Evolutionary conservation across 495 filamentous ascomycete species (phyloP).

Genomic region (Aspergillus panamensis): DNA sequence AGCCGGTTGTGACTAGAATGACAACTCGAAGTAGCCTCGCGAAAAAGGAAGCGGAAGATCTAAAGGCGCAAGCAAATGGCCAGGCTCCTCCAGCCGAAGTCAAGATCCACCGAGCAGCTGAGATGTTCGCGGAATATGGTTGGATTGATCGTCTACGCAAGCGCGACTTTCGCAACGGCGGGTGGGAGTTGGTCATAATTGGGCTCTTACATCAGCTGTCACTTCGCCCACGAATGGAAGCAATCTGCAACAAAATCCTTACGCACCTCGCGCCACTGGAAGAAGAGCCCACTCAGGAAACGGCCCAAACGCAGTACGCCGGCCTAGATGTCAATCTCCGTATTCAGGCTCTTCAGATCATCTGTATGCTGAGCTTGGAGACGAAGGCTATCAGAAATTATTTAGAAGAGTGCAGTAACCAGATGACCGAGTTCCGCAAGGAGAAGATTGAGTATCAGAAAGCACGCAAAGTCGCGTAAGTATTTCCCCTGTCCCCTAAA

Average conservation of each 20-base stretch:
- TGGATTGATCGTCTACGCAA: constrained; percentile 83
- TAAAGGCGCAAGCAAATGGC: constrained; percentile 49
- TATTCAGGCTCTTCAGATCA: constrained; percentile 74
- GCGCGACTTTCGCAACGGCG: constrained; percentile 84
- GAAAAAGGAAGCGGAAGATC: constrained; percentile 67
- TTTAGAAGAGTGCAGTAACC: constrained; percentile 83
- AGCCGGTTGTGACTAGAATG: constrained; percentile 61
- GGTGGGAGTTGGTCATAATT: constrained; percentile 87
- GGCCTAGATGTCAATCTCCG: constrained; percentile 78
- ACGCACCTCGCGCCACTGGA: constrained; percentile 73
- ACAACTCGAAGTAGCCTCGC: constrained; percentile 82
- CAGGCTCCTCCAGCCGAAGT: constrained; percentile 32
- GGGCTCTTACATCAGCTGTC: constrained; percentile 84
- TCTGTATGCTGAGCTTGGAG: constrained; percentile 81
- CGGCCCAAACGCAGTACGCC: constrained; percentile 65
- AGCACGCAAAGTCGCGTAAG: constrained; percentile 77
- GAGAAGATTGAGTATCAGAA: constrained; percentile 92
- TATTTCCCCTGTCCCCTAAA: constrained; percentile 19
- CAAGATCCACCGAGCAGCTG: constrained; percentile 69
- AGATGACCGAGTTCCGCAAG: constrained; percentile 91
- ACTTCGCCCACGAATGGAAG: constrained; percentile 61
- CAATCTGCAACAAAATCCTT: constrained; percentile 75
- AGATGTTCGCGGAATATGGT: constrained; percentile 61
- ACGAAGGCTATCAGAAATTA: constrained; percentile 82
- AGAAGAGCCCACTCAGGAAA: constrained; percentile 66